Base-by-base conservation (phyloP, 495 filamentous ascomycete genomes). In the Xylaria nigripes region DNA sequence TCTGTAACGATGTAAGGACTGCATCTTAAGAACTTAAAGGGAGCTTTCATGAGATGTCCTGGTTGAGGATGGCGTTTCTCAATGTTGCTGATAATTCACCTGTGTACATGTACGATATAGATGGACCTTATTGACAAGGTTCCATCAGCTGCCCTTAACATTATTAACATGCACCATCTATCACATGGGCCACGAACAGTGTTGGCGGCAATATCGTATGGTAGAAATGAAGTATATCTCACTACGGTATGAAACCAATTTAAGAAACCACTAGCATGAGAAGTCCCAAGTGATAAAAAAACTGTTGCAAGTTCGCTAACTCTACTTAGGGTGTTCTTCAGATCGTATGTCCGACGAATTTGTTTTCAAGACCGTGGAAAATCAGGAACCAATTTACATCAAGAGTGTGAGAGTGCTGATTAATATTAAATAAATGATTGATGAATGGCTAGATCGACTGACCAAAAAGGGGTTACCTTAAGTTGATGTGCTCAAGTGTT, bases 91-190 rank as follows among this genome's bases (percentile, higher is more conserved):
- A 24, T 34, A 40, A 18, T 40, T 12, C 27, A 46, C 6, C 13
- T 44, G 4, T 2, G 36, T 3, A 49, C n/a, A 22, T 50, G 46
- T 56, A 50, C 29, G 29, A 56, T 56, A 56, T 36, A 24, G 18
- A 23, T 13, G 41, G 40, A 19, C 32, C 32, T 12, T 29, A n/a
- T 23, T 3, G 32, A 30, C 13, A 29, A 40, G 36, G 36, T 40
- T n/a, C n/a, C 16, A 18, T 40, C 7, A 1, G 16, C 9, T 42
- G 12, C 4, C n/a, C 23, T 19, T 32, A 25, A 41, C 23, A n/a
- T 3, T 19, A 36, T 24, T 41, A 32, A 8, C 34, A 41, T n/a
- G 48, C 48, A 25, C 34, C 2, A 24, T n/a, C n/a, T n/a, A n/a
- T 25, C 1, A 2, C 32, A 25, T 41, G 48, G n/a, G 27, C 32